A percentile compares a stretch with the other conserved stretches of the same genome.
These are phyloP conservation scores for Stramenopiles sp. DNA, from an alignment of 352 stramenopile species.

Conservation along the genomic window DNA sequence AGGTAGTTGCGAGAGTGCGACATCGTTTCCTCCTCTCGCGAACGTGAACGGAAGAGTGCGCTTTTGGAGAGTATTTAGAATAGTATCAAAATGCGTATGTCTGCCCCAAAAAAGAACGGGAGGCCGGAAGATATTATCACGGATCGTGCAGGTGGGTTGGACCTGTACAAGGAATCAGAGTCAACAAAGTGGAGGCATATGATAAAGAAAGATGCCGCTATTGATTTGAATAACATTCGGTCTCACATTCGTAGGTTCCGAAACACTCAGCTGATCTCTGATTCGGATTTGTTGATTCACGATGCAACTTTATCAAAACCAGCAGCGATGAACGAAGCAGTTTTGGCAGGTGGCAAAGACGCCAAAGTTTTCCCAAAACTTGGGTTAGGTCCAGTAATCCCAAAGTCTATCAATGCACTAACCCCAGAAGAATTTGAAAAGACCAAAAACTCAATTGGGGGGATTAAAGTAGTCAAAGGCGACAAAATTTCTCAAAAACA, in stretches of 20 bases:
- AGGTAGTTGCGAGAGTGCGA: no score
- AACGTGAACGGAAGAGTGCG: no score
- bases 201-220: neutral
- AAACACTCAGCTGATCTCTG: neutral
- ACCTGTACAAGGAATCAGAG: neutral
- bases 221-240: slow-evolving; percentile 7
- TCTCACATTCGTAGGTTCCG: slow-evolving; percentile 2
- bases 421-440: neutral
- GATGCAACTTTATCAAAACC: neutral
- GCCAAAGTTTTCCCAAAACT: slow-evolving; percentile 7
- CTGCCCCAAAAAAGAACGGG: neutral
- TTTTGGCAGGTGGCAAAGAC: slow-evolving; percentile 2
- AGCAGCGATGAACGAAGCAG: neutral
- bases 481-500: neutral
- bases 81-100: slow-evolving; percentile 9
- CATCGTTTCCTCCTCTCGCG: no score
- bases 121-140: neutral
- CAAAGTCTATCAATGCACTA: neutral
- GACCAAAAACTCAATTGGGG: neutral
- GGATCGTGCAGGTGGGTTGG: neutral
- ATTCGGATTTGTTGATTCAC: neutral
- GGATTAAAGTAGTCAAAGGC: slow-evolving; percentile 5
- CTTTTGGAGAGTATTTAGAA: no score
- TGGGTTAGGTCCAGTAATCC: neutral
- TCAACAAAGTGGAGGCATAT: slow-evolving; percentile 10